Evolutionary conservation across 2,329 filamentous ascomycete genomes (phyloP), one percentile per base, ranked within the genome.

Genomic region (Calonectria fujianensis): DNA sequence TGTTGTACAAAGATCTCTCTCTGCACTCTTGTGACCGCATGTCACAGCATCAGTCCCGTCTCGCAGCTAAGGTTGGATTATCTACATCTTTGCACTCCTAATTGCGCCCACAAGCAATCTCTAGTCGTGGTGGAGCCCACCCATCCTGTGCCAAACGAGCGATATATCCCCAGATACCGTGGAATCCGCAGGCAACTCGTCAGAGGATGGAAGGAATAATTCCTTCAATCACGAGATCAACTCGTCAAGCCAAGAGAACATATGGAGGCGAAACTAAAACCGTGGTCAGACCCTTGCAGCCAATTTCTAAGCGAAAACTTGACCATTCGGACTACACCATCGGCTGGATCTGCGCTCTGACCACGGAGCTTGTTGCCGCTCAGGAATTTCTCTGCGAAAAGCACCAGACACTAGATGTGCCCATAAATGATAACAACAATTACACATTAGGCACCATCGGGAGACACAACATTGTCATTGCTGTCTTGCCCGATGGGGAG

Each of bases 311-410:
- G 41, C 41, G 41, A 45, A 48, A 24, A 3, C 9, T 48, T 9
- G 10, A 13, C n/a, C n/a, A 48, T 7, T 10, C 20, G 16, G 52
- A 74, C 11, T 85, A 84, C 50, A 83, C 80, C 0, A 72, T 85
- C 5, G 83, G 82, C 0, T 85, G 83, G 83, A 78, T 85, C 0
- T 84, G 80, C 59, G 82, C 84, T 0, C 35, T 84, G 0, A 65
- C 52, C 2, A 74, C 80, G 1, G 83, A 85, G 31, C 75, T 78
- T 66, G 77, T 77, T 5, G 82, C 82, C 6, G 82, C 82, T 0
- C 57, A 63, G 1, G 75, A 45, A 8, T 81, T 84, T 75, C 76
- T 84, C 0, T 81, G 84, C 24, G 70, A 81, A 4, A n/a, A 32
- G 3, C 78, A 83, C n/a, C 1, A 61, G 2, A 10, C 39, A 9